Evolutionary conservation across 75 land plant genomes (phyloP).

Genomic region (Pseudotsuga menziesii): DNA sequence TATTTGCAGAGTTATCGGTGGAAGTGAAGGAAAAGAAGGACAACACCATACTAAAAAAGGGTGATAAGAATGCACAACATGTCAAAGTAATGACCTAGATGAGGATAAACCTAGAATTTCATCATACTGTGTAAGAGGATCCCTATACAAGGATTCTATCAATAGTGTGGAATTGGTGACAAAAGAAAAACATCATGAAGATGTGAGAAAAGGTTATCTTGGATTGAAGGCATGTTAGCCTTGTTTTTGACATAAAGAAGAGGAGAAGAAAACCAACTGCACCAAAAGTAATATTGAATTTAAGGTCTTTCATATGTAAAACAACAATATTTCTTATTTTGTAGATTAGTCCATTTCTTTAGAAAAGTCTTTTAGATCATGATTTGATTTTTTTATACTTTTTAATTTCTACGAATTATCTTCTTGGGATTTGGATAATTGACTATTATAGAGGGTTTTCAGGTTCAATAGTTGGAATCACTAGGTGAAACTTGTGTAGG

Average conservation of each 20-base stretch:
- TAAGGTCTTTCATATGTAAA: not conserved
- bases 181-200: slow-evolving; percentile 1
- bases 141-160: slow-evolving; percentile 4
- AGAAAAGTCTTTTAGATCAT: not conserved
- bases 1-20: slow-evolving; percentile 30
- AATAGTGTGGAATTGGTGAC: not conserved
- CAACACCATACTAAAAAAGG: not conserved
- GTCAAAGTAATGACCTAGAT: slow-evolving; percentile 3
- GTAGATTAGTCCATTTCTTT: not conserved
- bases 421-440: not conserved
- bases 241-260: not conserved
- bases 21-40: slow-evolving; percentile 35
- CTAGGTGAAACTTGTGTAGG: not conserved
- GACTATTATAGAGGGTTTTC: not conserved
- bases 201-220: slow-evolving; percentile 2
- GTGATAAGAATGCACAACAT: not conserved
- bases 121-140: slow-evolving; percentile 4
- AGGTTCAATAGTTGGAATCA: not conserved
- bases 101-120: slow-evolving; percentile 16
- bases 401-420: not conserved
- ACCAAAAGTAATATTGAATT: slow-evolving; percentile 1
- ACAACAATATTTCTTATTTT: not conserved
- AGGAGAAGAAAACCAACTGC: slow-evolving; percentile 9
- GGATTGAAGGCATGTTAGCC: not conserved
- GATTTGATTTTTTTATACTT: not conserved